A percentile compares a stretch with the other conserved stretches of the same genome.
Evolutionary conservation across 164 flowering plant genomes (phyloP).

Genomic region (Taxillus chinensis): DNA sequence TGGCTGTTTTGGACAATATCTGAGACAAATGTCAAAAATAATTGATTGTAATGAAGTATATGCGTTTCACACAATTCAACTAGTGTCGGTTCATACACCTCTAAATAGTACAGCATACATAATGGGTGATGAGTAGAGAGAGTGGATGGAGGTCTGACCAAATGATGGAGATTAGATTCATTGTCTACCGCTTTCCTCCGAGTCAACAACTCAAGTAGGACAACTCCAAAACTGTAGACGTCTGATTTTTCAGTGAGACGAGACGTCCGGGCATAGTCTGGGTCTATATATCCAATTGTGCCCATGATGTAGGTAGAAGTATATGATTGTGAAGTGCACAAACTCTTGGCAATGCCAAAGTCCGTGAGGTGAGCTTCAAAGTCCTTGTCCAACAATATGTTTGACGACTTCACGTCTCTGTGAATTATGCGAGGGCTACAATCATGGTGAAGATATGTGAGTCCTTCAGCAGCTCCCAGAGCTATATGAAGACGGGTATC

Average conservation of each 20-base stretch:
- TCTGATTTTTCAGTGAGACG: constrained; percentile 98
- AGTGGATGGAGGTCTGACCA: constrained; percentile 34
- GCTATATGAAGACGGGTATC: constrained; percentile 75
- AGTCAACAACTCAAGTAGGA: constrained; percentile 84
- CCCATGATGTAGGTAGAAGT: constrained; percentile 94
- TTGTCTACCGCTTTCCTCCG: constrained; percentile 93
- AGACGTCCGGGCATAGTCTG: constrained; percentile 95
- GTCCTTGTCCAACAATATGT: constrained; percentile 80
- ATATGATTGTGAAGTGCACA: constrained; percentile 61
- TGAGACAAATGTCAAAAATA: constrained; percentile 8
- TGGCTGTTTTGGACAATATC: constrained; percentile 87
- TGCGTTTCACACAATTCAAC: too few relatives aligned
- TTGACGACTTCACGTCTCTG: constrained; percentile 92
- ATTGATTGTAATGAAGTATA: too few relatives aligned
- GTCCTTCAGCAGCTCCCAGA: constrained; percentile 86
- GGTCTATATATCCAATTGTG: constrained; percentile 96
- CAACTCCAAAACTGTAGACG: constrained; percentile 90
- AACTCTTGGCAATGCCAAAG: constrained; percentile 90
- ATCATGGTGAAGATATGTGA: constrained; percentile 92
- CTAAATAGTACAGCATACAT: not conserved
- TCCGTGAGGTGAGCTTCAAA: constrained; percentile 93
- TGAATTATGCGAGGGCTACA: constrained; percentile 93
- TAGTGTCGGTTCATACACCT: not conserved
- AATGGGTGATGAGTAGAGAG: not conserved
- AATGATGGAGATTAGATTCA: constrained; percentile 84